A percentile compares a stretch with the other conserved stretches of the same genome.
phyloP scores from a whole-genome alignment of 352 stramenopile genomes.

The Globisporangium irregulare region DNA sequence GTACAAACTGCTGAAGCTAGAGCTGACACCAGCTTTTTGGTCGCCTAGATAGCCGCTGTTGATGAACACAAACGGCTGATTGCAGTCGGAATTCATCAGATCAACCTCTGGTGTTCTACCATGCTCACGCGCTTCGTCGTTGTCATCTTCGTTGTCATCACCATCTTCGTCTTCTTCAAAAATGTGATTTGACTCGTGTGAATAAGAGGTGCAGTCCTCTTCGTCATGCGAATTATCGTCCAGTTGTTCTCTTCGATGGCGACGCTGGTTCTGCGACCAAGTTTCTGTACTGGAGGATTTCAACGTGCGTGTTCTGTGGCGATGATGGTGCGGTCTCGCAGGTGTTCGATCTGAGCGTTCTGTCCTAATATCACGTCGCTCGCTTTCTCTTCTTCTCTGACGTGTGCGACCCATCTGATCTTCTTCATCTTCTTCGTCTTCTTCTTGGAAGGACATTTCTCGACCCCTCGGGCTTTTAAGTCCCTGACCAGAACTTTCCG shows the following conservation, averaged over 20 bases:
- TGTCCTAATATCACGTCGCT: background rate
- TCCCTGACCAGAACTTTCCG: background rate
- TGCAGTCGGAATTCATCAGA: constrained; percentile 10
- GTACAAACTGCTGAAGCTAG: constrained; percentile 30
- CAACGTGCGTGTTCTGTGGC: background rate
- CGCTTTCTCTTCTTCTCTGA: background rate
- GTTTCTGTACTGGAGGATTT: background rate
- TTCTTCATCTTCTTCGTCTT: background rate
- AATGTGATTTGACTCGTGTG: background rate
- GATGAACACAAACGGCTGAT: constrained; percentile 11
- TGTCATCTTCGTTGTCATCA: background rate
- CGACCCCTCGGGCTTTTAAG: background rate
- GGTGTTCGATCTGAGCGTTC: background rate
- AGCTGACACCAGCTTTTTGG: background rate
- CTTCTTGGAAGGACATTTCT: background rate
- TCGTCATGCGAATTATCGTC: background rate
- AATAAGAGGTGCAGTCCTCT: background rate
- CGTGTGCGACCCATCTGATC: background rate
- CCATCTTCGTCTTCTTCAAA: background rate
- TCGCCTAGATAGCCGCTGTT: background rate
- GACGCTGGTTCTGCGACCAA: background rate
- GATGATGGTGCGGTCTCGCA: background rate
- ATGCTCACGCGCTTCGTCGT: background rate
- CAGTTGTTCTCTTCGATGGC: background rate
- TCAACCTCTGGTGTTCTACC: constrained; percentile 15